phyloP scores from a whole-genome alignment of 805 yeast species.

The Saturnispora gosingensis region DNA sequence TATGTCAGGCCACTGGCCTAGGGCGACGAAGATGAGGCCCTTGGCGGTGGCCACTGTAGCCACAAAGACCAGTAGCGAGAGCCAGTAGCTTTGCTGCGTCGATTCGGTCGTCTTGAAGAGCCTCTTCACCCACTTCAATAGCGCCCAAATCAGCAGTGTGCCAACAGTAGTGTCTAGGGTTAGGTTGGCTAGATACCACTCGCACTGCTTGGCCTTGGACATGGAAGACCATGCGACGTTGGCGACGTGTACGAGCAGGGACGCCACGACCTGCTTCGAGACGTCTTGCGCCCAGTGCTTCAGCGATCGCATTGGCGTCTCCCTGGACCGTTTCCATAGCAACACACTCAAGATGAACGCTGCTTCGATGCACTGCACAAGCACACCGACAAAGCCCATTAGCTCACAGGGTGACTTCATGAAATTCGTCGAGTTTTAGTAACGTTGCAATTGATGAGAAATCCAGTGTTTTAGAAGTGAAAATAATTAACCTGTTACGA shows the following conservation, averaged over 20 bases:
- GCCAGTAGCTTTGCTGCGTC: not conserved
- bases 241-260: slow-evolving; percentile 72
- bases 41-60: slow-evolving; percentile 49
- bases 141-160: slow-evolving; percentile 57
- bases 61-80: not conserved
- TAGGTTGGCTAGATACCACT: slow-evolving; percentile 87
- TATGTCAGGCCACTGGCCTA: not conserved
- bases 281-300: slow-evolving; percentile 85
- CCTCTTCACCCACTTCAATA: slow-evolving; percentile 14
- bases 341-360: slow-evolving; percentile 64
- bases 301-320: slow-evolving; percentile 80
- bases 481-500: not conserved
- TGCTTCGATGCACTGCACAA: slow-evolving; percentile 73
- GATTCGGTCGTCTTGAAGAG: not conserved
- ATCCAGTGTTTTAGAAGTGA: not conserved
- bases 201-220: slow-evolving; percentile 48
- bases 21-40: slow-evolving; percentile 34
- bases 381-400: slow-evolving; percentile 77
- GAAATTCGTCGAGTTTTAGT: not conserved
- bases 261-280: slow-evolving; percentile 81
- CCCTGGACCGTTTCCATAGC: slow-evolving; percentile 67
- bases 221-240: slow-evolving; percentile 44
- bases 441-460: not conserved
- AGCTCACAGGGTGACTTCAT: slow-evolving; percentile 38
- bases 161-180: slow-evolving; percentile 91